Evolutionary conservation across 331 rosid species (phyloP).

Genomic region (Quercus tomentella): DNA sequence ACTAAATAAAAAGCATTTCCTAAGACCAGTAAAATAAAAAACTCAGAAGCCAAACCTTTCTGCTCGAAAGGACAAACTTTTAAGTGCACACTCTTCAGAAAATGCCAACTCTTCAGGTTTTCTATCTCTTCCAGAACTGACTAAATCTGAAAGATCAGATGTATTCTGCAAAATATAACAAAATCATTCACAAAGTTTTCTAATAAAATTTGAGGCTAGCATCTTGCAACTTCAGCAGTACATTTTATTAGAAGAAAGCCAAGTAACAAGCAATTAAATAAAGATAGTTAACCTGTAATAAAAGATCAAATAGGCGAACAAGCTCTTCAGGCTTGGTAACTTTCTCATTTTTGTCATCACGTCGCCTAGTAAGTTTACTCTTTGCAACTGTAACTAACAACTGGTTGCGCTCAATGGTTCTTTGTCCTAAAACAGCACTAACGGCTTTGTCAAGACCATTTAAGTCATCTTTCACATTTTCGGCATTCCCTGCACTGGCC

Average conservation of each 20-base stretch:
- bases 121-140: constrained; percentile 87
- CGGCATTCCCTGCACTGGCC: constrained; percentile 86
- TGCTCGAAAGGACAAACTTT: constrained; percentile 80
- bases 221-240: constrained; percentile 1
- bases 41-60: constrained; percentile 56
- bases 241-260: background rate
- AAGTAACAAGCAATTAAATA: constrained; percentile 5
- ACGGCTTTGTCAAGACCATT: constrained; percentile 98
- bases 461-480: constrained; percentile 86
- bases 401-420: constrained; percentile 93
- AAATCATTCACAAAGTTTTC: constrained; percentile 12
- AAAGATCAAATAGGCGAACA: constrained; percentile 86
- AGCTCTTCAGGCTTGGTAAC: constrained; percentile 97
- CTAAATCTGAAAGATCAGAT: constrained; percentile 86
- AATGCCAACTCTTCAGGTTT: constrained; percentile 69
- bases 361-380: constrained; percentile 79
- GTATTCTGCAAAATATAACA: constrained; percentile 66
- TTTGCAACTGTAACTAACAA: constrained; percentile 82
- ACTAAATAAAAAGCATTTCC: constrained; percentile 1
- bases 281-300: constrained; percentile 61
- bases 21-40: constrained; percentile 4
- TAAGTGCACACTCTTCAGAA: constrained; percentile 64
- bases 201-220: constrained; percentile 21
- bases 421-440: constrained; percentile 81
- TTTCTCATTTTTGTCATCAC: constrained; percentile 86